Evolutionary conservation across 352 stramenopile species (phyloP).

Genomic region (Globisporangium middletonii): DNA sequence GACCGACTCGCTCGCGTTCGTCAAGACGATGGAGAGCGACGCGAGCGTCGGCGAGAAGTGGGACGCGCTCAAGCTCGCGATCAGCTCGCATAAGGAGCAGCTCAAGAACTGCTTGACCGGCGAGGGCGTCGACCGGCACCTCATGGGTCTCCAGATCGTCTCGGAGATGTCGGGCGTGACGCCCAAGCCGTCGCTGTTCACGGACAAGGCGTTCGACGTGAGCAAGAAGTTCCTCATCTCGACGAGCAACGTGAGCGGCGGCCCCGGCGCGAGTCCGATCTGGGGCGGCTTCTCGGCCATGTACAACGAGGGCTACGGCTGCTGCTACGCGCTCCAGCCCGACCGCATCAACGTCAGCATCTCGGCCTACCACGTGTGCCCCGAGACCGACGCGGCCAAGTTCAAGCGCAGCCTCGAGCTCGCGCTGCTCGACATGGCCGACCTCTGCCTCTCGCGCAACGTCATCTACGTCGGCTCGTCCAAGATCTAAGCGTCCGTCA

Average conservation of each 20-base stretch:
- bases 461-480: conserved; percentile 86
- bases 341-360: conserved; percentile 95
- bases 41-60: conserved; percentile 66
- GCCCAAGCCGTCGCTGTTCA: conserved; percentile 89
- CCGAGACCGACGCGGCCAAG: conserved; percentile 69
- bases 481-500: conserved; percentile 57
- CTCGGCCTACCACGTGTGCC: conserved; percentile 82
- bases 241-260: conserved; percentile 93
- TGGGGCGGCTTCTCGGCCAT: conserved; percentile 96
- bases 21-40: conserved; percentile 85
- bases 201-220: conserved; percentile 89
- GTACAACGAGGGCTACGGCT: conserved; percentile 92
- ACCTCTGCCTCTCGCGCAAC: conserved; percentile 87
- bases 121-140: conserved; percentile 92
- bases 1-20: conserved; percentile 87
- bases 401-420: conserved; percentile 92
- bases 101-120: conserved; percentile 80
- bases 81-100: conserved; percentile 89
- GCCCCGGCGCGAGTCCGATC: conserved; percentile 91
- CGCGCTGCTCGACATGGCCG: conserved; percentile 93
- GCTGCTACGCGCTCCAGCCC: conserved; percentile 95
- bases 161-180: conserved; percentile 88
- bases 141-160: conserved; percentile 95
- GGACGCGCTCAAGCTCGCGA: conserved; percentile 84
- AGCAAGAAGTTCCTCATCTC: conserved; percentile 95